phyloP scores from a whole-genome alignment of 73 alveolate species.

The Paramecium caudatum region DNA sequence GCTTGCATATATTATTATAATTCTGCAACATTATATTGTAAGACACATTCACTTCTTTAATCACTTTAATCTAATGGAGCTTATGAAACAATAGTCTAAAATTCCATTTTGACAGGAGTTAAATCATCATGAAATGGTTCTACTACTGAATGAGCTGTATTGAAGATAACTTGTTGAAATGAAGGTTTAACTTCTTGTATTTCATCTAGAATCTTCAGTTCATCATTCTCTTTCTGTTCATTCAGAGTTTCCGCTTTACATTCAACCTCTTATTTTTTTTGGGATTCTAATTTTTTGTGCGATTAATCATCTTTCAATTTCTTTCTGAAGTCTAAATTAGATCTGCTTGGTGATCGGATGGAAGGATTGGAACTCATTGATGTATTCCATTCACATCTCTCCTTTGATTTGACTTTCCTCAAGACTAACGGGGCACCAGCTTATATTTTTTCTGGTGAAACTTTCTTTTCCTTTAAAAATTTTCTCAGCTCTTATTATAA shows the following conservation, averaged over 20 bases:
- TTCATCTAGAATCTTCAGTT: slow-evolving; percentile 31
- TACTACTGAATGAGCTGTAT: slow-evolving; percentile 2
- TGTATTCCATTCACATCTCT: slow-evolving; percentile 45
- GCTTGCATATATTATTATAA: slow-evolving; percentile 45
- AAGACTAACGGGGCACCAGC: neutral
- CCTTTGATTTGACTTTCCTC: slow-evolving; percentile 65
- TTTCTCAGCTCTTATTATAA: slow-evolving; percentile 43
- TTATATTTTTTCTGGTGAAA: neutral
- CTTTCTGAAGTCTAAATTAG: slow-evolving; percentile 60
- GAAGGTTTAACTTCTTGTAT: neutral
- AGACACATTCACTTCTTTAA: slow-evolving; percentile 62
- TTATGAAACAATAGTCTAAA: slow-evolving; percentile 47
- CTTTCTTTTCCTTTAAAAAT: slow-evolving; percentile 54
- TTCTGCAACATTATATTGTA: slow-evolving; percentile 65
- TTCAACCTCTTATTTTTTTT: neutral
- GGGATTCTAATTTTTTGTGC: slow-evolving; percentile 11
- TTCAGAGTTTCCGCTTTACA: neutral
- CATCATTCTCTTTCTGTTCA: slow-evolving; percentile 10
- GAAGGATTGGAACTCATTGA: slow-evolving; percentile 23
- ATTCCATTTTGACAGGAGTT: slow-evolving; percentile 64
- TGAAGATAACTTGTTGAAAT: neutral
- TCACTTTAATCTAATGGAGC: slow-evolving; percentile 52
- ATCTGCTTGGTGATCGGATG: slow-evolving; percentile 44
- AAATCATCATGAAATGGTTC: slow-evolving; percentile 47
- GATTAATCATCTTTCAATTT: slow-evolving; percentile 45